These are phyloP conservation scores for Mycena polygramma DNA, from an alignment of 768 basidiomycete species.

Conservation along the genomic window DNA sequence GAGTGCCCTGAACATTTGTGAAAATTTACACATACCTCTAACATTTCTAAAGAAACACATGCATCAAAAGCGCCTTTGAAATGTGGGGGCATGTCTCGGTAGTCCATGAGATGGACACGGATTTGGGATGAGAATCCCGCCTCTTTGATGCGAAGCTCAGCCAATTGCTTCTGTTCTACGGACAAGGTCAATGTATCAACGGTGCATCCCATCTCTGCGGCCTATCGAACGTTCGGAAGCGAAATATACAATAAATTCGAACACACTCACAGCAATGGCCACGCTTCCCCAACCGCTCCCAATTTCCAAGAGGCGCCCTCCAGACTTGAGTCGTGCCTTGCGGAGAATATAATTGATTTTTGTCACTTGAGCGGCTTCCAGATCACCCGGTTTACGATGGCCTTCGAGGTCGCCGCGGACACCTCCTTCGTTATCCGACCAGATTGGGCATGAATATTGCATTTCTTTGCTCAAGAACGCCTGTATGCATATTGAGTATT, in stretches of 20 bases:
- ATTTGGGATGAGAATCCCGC: conserved; percentile 55
- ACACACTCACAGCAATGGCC: conserved; percentile 47
- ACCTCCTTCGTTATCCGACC: conserved; percentile 68
- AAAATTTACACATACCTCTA: conserved; percentile 50
- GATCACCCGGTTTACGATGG: conserved; percentile 44
- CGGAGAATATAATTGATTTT: conserved; percentile 58
- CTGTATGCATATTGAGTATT: neutral
- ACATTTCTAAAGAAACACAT: conserved; percentile 64
- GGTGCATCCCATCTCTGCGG: conserved; percentile 53
- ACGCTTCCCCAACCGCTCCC: conserved; percentile 65
- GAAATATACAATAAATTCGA: too few species aligned
- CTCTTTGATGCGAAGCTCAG: conserved; percentile 53
- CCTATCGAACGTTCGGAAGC: conserved; percentile 38
- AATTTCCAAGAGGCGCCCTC: conserved; percentile 62
- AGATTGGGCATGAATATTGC: conserved; percentile 74
- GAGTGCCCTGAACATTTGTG: neutral
- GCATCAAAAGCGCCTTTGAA: conserved; percentile 61
- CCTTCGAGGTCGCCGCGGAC: conserved; percentile 57
- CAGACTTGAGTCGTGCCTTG: conserved; percentile 56
- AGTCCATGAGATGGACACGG: conserved; percentile 62
- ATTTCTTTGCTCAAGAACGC: conserved; percentile 60
- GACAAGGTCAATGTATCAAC: conserved; percentile 66
- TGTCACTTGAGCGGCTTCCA: conserved; percentile 53
- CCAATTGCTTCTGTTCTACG: conserved; percentile 57
- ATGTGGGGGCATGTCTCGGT: conserved; percentile 55